These are phyloP conservation scores for Pestalotiopsis sp. DNA, from an alignment of 2,329 filamentous ascomycete species.

Conservation along the genomic window DNA sequence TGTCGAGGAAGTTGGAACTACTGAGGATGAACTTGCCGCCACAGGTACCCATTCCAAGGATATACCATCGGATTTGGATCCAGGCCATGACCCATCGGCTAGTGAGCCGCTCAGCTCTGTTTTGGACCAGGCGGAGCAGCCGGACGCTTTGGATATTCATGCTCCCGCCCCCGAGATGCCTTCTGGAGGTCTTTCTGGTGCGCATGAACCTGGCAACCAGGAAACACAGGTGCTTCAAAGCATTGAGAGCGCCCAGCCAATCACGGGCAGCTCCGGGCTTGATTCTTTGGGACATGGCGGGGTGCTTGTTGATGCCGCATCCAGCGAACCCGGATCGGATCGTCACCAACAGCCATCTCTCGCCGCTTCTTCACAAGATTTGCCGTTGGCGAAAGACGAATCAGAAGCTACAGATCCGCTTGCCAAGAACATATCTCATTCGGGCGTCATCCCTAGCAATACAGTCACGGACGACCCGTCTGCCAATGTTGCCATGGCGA, in stretches of 20 bases:
- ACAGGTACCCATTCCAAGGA: not conserved
- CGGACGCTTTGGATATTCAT: not conserved
- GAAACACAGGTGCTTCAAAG: not conserved
- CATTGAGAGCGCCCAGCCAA: not conserved
- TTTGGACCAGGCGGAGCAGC: not conserved
- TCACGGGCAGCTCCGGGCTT: not conserved
- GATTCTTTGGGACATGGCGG: not conserved
- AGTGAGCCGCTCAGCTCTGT: not conserved
- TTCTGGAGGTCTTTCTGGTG: not conserved
- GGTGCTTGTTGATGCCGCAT: not conserved
- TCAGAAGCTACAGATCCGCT: not conserved
- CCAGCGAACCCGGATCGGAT: not conserved
- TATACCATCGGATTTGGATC: not conserved
- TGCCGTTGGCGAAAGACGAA: not conserved
- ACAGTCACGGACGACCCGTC: not conserved
- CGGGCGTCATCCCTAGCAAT: not conserved
- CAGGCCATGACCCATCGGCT: not conserved
- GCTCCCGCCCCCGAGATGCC: not conserved
- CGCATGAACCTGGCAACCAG: not conserved
- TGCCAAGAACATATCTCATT: not conserved
- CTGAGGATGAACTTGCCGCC: constrained; percentile 9
- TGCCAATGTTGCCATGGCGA: not conserved
- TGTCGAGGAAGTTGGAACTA: constrained; percentile 8
- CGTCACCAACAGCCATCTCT: not conserved
- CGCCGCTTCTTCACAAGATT: not conserved